Percentiles rank a stretch among this genome's conserved stretches.
phyloP scores from a whole-genome alignment of 805 yeast species.

The Saturnispora hagleri region DNA sequence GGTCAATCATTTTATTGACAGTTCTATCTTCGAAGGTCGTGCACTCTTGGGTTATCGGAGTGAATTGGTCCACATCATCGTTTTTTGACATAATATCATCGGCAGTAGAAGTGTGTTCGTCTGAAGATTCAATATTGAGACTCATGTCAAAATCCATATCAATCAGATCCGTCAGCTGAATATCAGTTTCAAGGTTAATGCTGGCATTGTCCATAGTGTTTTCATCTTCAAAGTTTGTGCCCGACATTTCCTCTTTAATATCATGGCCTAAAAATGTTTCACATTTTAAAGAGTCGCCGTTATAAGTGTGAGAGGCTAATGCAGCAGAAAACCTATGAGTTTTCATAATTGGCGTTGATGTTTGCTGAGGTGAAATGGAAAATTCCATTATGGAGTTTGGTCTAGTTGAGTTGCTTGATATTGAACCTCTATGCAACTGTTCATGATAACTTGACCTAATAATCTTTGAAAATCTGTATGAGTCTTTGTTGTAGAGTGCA shows the following conservation, averaged over 20 bases:
- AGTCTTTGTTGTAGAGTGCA: conserved; percentile 1
- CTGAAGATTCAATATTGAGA: neutral
- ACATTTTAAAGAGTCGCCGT: no score
- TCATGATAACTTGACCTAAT: conserved; percentile 2
- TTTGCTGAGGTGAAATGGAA: neutral
- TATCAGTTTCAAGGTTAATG: neutral
- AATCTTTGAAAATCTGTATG: conserved; percentile 3
- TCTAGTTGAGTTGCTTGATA: neutral
- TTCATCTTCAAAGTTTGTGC: neutral
- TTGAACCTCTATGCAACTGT: neutral
- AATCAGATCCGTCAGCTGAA: conserved; percentile 2
- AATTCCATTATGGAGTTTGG: neutral
- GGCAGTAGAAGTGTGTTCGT: neutral
- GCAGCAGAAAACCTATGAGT: neutral
- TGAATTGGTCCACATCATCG: neutral
- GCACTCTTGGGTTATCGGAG: neutral
- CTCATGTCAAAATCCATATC: conserved; percentile 8
- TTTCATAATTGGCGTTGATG: neutral
- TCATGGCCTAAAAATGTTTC: neutral
- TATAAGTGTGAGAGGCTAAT: neutral
- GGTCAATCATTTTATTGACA: neutral
- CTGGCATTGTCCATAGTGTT: neutral
- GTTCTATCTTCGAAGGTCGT: neutral
- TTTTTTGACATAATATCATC: neutral
- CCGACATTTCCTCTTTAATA: neutral